phyloP scores from a whole-genome alignment of 2,329 filamentous ascomycete genomes.

The Teratosphaeria pseudoeucalypti region DNA sequence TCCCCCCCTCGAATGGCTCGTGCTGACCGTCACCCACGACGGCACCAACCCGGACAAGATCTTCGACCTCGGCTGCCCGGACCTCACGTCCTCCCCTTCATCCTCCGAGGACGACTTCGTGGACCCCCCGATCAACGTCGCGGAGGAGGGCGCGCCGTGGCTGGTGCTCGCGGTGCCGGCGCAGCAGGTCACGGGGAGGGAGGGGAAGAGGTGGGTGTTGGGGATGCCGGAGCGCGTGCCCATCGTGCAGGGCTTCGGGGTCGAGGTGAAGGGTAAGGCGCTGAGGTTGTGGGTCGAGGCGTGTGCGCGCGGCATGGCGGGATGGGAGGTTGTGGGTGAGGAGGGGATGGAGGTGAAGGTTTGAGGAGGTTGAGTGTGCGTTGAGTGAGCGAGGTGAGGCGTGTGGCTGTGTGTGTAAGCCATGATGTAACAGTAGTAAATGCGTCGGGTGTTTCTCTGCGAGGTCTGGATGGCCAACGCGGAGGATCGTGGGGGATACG shows the following conservation, averaged over 20 bases:
- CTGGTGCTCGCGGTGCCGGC: background rate
- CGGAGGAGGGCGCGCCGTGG: background rate
- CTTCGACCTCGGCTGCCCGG: background rate
- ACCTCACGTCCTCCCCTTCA: background rate
- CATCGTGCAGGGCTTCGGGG: background rate
- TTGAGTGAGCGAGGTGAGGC: too few species aligned
- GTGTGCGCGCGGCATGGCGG: background rate
- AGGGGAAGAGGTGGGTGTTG: background rate
- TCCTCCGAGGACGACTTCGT: background rate
- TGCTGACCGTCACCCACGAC: background rate
- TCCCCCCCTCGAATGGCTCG: background rate
- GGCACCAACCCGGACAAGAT: background rate
- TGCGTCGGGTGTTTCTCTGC: too few species aligned
- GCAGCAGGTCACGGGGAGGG: background rate
- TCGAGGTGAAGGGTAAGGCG: background rate
- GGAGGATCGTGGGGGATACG: too few species aligned
- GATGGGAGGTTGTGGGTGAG: background rate
- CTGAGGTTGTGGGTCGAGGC: background rate
- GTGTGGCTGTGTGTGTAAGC: too few species aligned
- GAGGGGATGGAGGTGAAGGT: background rate
- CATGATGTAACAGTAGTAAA: too few species aligned
- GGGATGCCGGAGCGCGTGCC: background rate
- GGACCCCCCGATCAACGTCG: background rate
- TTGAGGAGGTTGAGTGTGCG: background rate
- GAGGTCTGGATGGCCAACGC: too few species aligned